Conservation (phyloP, 2,329 filamentous ascomycete species). For the Cryphonectria parasitica region DNA sequence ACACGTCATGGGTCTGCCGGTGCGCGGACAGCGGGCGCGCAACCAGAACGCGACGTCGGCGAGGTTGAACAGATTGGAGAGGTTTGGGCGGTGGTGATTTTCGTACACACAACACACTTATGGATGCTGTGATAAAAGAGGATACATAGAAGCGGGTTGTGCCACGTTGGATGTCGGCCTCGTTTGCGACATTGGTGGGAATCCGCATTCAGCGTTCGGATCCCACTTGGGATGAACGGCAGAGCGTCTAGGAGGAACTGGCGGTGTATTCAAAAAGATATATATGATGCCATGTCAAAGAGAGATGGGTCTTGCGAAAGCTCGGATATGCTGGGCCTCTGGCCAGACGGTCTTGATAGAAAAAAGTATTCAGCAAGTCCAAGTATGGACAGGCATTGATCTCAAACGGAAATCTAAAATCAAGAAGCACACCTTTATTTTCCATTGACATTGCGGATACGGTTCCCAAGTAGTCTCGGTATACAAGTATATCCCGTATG, state of each 20-base stretch:
- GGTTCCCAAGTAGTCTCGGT: neutral
- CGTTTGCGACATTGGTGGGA: neutral
- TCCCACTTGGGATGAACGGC: neutral
- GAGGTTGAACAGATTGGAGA: constrained; percentile 64
- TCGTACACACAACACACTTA: neutral
- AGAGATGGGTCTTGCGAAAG: neutral
- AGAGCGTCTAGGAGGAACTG: neutral
- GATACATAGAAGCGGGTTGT: neutral
- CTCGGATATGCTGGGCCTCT: neutral
- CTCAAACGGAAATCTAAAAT: neutral
- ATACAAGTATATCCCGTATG: neutral
- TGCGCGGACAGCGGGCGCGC: constrained; percentile 86
- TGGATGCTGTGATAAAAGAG: too few species aligned
- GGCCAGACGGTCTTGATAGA: neutral
- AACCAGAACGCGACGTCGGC: constrained; percentile 67
- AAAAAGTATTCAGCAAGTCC: neutral
- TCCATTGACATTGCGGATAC: neutral
- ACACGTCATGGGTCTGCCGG: constrained; percentile 91
- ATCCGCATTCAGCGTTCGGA: neutral
- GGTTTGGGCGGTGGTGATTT: constrained; percentile 41
- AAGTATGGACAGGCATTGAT: neutral
- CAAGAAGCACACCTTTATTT: neutral
- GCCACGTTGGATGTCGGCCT: constrained; percentile 2
- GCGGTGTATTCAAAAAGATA: constrained; percentile 3
- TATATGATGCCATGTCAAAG: neutral